Base-by-base conservation (phyloP, 768 basidiomycete genomes). In the Termitomyces sp. region DNA sequence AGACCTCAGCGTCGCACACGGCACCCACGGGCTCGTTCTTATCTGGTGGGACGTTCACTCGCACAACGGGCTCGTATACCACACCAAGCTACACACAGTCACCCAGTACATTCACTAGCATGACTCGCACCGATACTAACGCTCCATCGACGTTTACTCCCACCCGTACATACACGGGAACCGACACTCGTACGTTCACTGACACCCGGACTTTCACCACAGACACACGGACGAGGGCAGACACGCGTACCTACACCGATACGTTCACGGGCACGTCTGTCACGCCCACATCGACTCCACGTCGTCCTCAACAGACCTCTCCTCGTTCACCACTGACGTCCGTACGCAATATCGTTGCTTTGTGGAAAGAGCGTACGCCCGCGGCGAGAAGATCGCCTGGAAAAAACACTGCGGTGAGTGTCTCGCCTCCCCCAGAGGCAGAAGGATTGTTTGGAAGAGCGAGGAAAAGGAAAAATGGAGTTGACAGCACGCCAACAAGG, bases 361-460 rank as follows among this genome's bases (percentile, higher is more conserved):
- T 85, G 8, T 93, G 90, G 88, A 91, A 90, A 65, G 87, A 89
- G 57, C 80, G 86, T 19, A 85, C 86, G 0, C 85, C 88, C 0
- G 73, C 75, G 9, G 67, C 77, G 0, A 75, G 71, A 21, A 70
- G 70, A 2, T 62, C 69, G 15, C 40, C 59, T 22, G 71, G 63
- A 0, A 70, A 74, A 37, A 71, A 73, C 2, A 71, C 74, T 6
- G 69, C 66, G n/a, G 70, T 71, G 0, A 70, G 70, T 2, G 63
- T 67, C 43, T 75, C 78, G 12, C 70, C 75, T 9, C 68, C 70
- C 5, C 56, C 67, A 21, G 64, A 62, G 11, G 70, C 68, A 35
- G 80, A 79, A 11, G 80, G 80, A 5, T 67, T 84, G 14, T 81
- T 84, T 60, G 83, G 77, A 41, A 70, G 83, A 45, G 69, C 81